Evolutionary conservation across 208 protist species (phyloP), one percentile per base, ranked within the genome.

Genomic region (Herpetomonas tarakana): DNA sequence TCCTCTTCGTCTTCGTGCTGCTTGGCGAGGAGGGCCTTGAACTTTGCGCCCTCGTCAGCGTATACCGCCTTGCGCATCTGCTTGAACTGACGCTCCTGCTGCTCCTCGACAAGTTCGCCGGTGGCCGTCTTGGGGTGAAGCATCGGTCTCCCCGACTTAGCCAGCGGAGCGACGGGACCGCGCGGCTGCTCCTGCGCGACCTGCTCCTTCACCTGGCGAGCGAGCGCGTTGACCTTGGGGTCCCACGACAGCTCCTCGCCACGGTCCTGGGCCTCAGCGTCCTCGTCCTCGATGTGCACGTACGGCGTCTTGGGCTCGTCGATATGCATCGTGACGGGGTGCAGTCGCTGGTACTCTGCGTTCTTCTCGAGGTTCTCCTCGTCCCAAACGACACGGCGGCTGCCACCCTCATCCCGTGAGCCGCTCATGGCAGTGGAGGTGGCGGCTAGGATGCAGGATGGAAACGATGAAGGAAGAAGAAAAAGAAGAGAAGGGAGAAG

Each of bases 291-390:
- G 2, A 62, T 59, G 68, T 90, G 73, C 4, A 63, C 53, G 65
- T 83, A 95, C 7, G 89, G 89, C 3, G 89, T 95, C 68, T 95
- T 95, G 21, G 89, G 89, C 70, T 95, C 85, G 2, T 78, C 81
- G 53, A 95, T 95, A 47, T 80, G 80, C 70, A 92, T 89, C 25
- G 79, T 90, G 12, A 95, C 89, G 7, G 89, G 89, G 68, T 95
- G 86, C 41, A 70, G 52, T 9, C 77, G 70, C 52, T 86, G 89
- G 53, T 93, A 95, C 64, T 92, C 83, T 14, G 82, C 89, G 30
- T 93, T 95, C 14, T 68, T 81, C 31, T 74, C 58, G 16, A 95
- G 70, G 58, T 95, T 95, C 26, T 74, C 22, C 67, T 95, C 85
- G 71, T 95, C 89, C 84, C 85, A 95, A 27, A 76, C 66, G 14